phyloP scores from a whole-genome alignment of 495 filamentous ascomycete species.

The Cercophora sp. region DNA sequence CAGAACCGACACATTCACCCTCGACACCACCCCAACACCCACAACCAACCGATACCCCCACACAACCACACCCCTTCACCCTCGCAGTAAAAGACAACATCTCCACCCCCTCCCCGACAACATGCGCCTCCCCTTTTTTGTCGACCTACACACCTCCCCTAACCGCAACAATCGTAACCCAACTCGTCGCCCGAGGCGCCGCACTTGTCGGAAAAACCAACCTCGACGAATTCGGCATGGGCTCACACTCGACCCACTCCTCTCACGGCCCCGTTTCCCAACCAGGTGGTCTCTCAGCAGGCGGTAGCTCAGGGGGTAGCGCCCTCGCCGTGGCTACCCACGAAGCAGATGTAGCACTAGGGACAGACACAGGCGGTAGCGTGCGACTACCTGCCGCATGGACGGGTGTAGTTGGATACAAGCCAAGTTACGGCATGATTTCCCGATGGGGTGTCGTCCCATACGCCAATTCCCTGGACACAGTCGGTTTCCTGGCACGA shows the following conservation, averaged over 20 bases:
- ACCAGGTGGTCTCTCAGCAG: constrained; percentile 58
- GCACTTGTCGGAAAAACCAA: constrained; percentile 77
- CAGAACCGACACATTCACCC: background rate
- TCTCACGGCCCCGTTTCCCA: constrained; percentile 61
- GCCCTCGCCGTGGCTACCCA: constrained; percentile 75
- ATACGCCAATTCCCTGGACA: constrained; percentile 94
- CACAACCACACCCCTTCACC: constrained; percentile 18
- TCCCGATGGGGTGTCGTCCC: constrained; percentile 89
- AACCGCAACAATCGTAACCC: constrained; percentile 72
- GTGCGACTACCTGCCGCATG: constrained; percentile 91
- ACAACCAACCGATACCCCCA: background rate
- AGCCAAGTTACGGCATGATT: constrained; percentile 67
- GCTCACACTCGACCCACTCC: constrained; percentile 79
- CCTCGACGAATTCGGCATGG: constrained; percentile 98
- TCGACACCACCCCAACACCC: background rate
- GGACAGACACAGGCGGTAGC: constrained; percentile 93
- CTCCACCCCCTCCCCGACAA: constrained; percentile 60
- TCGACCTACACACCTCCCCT: constrained; percentile 69
- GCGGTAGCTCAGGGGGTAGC: constrained; percentile 92
- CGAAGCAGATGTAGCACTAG: constrained; percentile 73
- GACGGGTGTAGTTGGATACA: constrained; percentile 82
- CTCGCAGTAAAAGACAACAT: constrained; percentile 92
- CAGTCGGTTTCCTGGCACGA: constrained; percentile 73
- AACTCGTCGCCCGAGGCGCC: constrained; percentile 61
- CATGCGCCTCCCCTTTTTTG: constrained; percentile 78